phyloP scores from a whole-genome alignment of 2,329 filamentous ascomycete genomes.

The Cordyceps militaris region DNA sequence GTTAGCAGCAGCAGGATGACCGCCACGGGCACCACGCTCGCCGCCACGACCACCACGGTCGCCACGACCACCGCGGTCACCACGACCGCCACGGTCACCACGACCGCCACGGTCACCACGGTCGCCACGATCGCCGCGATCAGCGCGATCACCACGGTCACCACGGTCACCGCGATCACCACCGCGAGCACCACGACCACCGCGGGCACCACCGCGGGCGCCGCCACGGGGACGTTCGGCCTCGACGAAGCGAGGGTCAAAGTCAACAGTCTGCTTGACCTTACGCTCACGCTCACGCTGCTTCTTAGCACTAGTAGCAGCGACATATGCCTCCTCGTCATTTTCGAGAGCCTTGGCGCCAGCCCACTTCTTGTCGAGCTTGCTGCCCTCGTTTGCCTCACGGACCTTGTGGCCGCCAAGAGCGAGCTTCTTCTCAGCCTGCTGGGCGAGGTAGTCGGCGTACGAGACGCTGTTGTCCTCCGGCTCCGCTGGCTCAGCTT shows the following conservation, averaged over 20 bases:
- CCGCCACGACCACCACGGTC: conserved; percentile 31
- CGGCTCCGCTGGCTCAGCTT: conserved; percentile 49
- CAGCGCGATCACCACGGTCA: conserved; percentile 29
- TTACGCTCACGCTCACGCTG: conserved; percentile 83
- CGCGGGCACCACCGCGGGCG: conserved; percentile 49
- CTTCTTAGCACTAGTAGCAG: conserved; percentile 67
- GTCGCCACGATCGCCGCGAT: conserved; percentile 28
- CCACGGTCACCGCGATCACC: conserved; percentile 41
- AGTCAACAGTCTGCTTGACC: conserved; percentile 82
- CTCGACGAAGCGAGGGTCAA: conserved; percentile 79
- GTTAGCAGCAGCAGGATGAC: conserved; percentile 36
- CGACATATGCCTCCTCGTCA: conserved; percentile 69
- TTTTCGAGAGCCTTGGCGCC: conserved; percentile 66
- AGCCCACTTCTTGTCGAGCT: conserved; percentile 88
- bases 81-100: conserved; percentile 30
- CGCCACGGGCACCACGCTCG: conserved; percentile 33
- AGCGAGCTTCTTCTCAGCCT: conserved; percentile 66
- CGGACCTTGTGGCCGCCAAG: conserved; percentile 63
- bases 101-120: conserved; percentile 37
- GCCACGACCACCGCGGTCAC: conserved; percentile 36
- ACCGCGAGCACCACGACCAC: conserved; percentile 40
- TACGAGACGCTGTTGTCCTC: conserved; percentile 90
- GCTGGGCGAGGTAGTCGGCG: conserved; percentile 73
- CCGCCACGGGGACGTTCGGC: conserved; percentile 50
- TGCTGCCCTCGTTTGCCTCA: conserved; percentile 86